A percentile compares a stretch with the other conserved stretches of the same genome.
Evolutionary conservation across 2,329 filamentous ascomycete genomes (phyloP).

Genomic region (Aspergillus calidoustus): DNA sequence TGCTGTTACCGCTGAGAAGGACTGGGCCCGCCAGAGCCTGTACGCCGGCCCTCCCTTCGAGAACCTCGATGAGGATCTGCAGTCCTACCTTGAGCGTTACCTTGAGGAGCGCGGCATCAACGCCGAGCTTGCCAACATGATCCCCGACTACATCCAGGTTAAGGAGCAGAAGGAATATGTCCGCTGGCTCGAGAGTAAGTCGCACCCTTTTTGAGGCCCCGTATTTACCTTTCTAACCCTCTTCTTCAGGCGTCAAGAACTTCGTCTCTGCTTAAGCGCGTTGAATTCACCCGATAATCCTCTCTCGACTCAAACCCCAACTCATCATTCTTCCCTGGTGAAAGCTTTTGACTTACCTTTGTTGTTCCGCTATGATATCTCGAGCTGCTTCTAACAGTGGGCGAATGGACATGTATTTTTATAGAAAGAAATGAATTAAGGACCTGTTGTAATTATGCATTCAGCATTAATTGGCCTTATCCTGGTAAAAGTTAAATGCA

Average conservation of each 20-base stretch:
- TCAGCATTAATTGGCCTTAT: not conserved
- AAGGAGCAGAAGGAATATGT: conserved; percentile 99
- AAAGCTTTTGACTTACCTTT: not conserved
- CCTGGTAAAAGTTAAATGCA: no score
- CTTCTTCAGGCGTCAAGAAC: conserved; percentile 69
- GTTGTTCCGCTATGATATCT: conserved; percentile 3
- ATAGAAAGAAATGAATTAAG: conserved; percentile 32
- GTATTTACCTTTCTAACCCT: conserved; percentile 16
- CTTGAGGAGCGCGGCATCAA: conserved; percentile 94
- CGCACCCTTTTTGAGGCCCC: not conserved
- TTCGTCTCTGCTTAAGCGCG: conserved; percentile 72
- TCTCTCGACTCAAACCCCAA: conserved; percentile 8
- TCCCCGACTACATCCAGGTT: conserved; percentile 93
- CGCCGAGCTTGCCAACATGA: conserved; percentile 82
- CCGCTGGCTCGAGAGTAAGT: conserved; percentile 76
- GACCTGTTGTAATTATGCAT: conserved; percentile 21
- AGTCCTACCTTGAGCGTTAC: conserved; percentile 89
- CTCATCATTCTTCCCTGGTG: conserved; percentile 5
- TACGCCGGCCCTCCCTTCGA: conserved; percentile 93
- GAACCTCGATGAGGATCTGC: conserved; percentile 94
- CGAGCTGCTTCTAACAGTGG: conserved; percentile 3
- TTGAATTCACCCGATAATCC: not conserved
- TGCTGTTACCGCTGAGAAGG: conserved; percentile 73
- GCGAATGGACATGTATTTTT: conserved; percentile 26
- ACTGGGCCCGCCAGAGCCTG: conserved; percentile 74